Evolutionary conservation across 495 filamentous ascomycete species (phyloP).

Genomic region (Extremus antarcticus): DNA sequence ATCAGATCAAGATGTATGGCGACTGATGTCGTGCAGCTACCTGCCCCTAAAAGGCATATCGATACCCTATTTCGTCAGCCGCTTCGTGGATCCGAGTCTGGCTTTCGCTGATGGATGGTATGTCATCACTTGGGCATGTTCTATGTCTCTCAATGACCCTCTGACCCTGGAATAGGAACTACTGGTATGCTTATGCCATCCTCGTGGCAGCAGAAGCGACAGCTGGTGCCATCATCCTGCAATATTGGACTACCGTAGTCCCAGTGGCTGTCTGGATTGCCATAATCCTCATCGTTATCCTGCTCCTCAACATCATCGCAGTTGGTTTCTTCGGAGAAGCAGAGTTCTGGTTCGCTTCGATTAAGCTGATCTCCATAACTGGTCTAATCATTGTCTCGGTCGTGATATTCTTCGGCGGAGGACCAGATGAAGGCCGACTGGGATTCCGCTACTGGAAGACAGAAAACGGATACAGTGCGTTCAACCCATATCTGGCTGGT

Average conservation of each 20-base stretch:
- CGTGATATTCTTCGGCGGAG: conserved; percentile 55
- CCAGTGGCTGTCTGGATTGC: conserved; percentile 32
- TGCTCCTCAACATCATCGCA: conserved; percentile 34
- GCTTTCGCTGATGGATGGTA: conserved; percentile 51
- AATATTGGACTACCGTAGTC: conserved; percentile 12
- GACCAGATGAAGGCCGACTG: conserved; percentile 48
- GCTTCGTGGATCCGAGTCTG: conserved; percentile 52
- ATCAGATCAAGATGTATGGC: too few species aligned
- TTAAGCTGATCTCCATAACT: conserved; percentile 30
- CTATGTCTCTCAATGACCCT: too few species aligned
- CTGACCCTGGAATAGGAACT: conserved; percentile 13
- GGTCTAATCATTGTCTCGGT: conserved; percentile 27
- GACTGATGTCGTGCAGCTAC: too few species aligned
- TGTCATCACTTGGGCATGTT: neutral
- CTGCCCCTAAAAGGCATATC: conserved; percentile 18
- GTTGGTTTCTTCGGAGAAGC: conserved; percentile 37
- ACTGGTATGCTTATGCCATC: conserved; percentile 28
- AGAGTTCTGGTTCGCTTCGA: conserved; percentile 31
- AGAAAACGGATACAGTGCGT: conserved; percentile 23
- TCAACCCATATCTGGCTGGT: conserved; percentile 21
- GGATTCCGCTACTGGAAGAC: conserved; percentile 60
- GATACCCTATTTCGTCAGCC: conserved; percentile 46
- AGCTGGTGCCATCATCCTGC: conserved; percentile 16
- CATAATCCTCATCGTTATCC: conserved; percentile 35
- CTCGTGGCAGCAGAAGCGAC: conserved; percentile 24